phyloP scores from a whole-genome alignment of 305 asterid species.

The Vinca major region DNA sequence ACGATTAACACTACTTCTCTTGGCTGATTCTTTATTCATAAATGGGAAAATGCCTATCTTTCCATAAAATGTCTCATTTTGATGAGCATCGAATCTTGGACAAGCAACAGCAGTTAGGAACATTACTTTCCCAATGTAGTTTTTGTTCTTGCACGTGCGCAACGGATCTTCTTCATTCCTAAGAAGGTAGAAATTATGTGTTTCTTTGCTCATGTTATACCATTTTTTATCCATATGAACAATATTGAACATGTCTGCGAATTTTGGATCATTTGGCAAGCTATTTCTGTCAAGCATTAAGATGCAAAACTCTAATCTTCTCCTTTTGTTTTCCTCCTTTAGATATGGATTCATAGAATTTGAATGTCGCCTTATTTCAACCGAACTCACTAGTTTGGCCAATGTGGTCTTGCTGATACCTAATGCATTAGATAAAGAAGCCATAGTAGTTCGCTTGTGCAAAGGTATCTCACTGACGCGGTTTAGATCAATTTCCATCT shows the following conservation, averaged over 20 bases:
- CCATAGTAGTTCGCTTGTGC: neutral
- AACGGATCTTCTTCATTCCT: neutral
- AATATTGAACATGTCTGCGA: neutral
- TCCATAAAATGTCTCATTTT: neutral
- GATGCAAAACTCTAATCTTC: neutral
- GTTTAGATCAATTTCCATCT: neutral
- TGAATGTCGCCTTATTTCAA: neutral
- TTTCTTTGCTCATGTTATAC: neutral
- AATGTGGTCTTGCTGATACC: neutral
- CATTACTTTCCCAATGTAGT: neutral
- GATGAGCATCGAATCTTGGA: neutral
- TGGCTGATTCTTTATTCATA: too few relatives aligned
- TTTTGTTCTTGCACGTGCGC: too few relatives aligned
- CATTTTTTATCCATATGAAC: neutral
- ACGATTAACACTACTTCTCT: too few relatives aligned
- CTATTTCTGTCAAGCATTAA: neutral
- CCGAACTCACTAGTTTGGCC: neutral
- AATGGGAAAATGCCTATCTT: neutral
- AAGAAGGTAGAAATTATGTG: neutral
- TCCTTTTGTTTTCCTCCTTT: neutral
- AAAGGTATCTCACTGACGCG: neutral
- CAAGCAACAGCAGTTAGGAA: neutral
- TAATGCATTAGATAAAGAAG: neutral
- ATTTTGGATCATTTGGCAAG: neutral
- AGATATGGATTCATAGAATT: neutral